These are phyloP conservation scores for Fusarium sp. DNA, from an alignment of 2,329 filamentous ascomycete species.

Conservation along the genomic window DNA sequence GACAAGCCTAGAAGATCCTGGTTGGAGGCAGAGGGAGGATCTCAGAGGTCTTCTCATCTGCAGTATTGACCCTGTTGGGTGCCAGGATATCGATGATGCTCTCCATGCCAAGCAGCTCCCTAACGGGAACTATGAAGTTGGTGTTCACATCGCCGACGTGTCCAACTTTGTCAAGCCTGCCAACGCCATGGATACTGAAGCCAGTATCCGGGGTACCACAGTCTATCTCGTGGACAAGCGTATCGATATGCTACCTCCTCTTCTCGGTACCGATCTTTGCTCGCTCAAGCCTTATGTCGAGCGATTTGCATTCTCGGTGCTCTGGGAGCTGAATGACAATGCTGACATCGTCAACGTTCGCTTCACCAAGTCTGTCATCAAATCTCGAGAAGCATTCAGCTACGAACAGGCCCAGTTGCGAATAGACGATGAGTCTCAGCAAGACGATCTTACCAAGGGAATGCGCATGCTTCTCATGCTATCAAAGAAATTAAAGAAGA, in stretches of 20 bases:
- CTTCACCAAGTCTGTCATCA: conserved; percentile 98
- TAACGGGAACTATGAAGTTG: conserved; percentile 95
- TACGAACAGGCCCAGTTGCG: conserved; percentile 95
- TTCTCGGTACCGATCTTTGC: conserved; percentile 94
- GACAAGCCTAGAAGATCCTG: conserved; percentile 76
- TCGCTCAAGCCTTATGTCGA: conserved; percentile 98
- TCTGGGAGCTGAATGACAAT: conserved; percentile 87
- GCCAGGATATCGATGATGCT: conserved; percentile 98
- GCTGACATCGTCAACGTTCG: conserved; percentile 85
- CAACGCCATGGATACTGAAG: conserved; percentile 96
- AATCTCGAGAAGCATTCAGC: conserved; percentile 94
- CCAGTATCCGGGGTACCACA: conserved; percentile 91
- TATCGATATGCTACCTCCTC: conserved; percentile 98
- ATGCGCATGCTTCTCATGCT: conserved; percentile 88
- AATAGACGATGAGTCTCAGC: conserved; percentile 87
- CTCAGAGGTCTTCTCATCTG: conserved; percentile 87
- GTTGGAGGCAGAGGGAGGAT: conserved; percentile 87
- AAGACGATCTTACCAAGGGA: conserved; percentile 87
- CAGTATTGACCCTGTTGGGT: conserved; percentile 95
- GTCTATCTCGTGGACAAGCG: conserved; percentile 99
- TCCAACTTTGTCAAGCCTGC: conserved; percentile 98
- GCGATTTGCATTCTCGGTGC: conserved; percentile 82
- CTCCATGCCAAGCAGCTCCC: conserved; percentile 84
- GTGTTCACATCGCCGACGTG: conserved; percentile 99
- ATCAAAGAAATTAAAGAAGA: conserved; percentile 91